Base-by-base conservation (phyloP, 1,284 basidiomycete genomes). In the Cryptococcus sp. region DNA sequence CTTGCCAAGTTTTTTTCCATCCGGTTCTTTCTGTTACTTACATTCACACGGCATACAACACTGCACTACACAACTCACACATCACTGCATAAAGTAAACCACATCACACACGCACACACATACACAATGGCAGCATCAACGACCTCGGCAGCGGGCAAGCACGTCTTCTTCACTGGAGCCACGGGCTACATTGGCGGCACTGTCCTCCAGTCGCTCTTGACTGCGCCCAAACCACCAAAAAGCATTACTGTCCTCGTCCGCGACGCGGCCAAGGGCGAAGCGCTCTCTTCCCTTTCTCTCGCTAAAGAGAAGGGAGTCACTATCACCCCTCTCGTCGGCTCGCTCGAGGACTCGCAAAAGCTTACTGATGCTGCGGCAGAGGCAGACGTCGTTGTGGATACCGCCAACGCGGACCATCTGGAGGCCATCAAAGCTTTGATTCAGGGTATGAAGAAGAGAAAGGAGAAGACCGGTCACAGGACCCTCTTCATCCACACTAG, bases 401-500 rank as follows among this genome's bases (percentile, higher is more conserved):
- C 64, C 26, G 78, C 78, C 20, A 67, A 78, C 54, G 73, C 78
- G 3, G 78, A 80, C 63, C 62, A 74, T 45, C 46, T 75, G 23
- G 58, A 52, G 3, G 65, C 66, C 29, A 67, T 69, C 23, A 54
- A 72, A 47, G 75, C 78, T 3, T 65, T 79, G 44, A 55, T 79
- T 26, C 63, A 63, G 49, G 78, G 78, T 5, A 62, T 76, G 64
- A 73, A 74, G 51, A 58, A 54, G 55, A 69, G 74, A 23, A 72
- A 72, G 51, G 66, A 69, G 26, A 65, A 68, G 47, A 71, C 64
- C n/a, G 69, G 72, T 20, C 64, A 67, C 40, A 57, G 64, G 29
- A 68, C 72, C 10, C 61, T 79, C 16, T 69, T 77, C 45, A 75
- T 80, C 34, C 78, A 80, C 54, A 80, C 78, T 13, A 74, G 70